A percentile compares a stretch with the other conserved stretches of the same genome.
These are phyloP conservation scores for Tetrahymena elliotti DNA, from an alignment of 73 alveolate genomes.

Conservation along the genomic window DNA sequence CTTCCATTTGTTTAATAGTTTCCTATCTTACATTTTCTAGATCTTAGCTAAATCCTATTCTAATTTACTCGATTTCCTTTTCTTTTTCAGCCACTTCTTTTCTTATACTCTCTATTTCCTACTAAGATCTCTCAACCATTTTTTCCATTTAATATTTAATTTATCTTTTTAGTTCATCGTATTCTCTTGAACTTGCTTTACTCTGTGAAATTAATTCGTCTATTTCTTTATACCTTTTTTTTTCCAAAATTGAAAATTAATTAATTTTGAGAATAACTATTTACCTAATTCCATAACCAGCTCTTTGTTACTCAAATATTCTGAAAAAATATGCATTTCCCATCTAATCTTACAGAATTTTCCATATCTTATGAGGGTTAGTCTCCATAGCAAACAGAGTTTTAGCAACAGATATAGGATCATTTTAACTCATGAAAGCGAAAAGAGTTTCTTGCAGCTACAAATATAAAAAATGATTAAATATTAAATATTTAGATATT, in stretches of 20 bases:
- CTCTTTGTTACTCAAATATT: background rate
- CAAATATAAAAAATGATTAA: background rate
- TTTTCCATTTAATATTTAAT: background rate
- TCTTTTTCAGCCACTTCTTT: background rate
- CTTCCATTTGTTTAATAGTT: background rate
- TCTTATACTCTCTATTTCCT: background rate
- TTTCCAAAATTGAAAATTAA: background rate
- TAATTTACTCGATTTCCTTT: background rate
- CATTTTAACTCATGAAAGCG: background rate
- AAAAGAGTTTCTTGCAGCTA: background rate
- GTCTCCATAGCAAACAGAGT: background rate
- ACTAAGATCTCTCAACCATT: background rate
- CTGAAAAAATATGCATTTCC: background rate
- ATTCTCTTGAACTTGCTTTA: background rate
- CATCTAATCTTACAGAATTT: background rate
- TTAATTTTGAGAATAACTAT: background rate
- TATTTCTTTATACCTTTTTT: background rate
- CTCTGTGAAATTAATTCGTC: background rate
- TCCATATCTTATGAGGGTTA: background rate
- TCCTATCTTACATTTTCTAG: background rate
- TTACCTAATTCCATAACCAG: background rate
- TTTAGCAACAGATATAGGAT: background rate
- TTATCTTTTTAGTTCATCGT: background rate
- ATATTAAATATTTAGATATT: background rate
- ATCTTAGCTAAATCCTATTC: background rate